These are phyloP conservation scores for Penicillium concentricum DNA, from an alignment of 2,329 filamentous ascomycete species.

Conservation along the genomic window DNA sequence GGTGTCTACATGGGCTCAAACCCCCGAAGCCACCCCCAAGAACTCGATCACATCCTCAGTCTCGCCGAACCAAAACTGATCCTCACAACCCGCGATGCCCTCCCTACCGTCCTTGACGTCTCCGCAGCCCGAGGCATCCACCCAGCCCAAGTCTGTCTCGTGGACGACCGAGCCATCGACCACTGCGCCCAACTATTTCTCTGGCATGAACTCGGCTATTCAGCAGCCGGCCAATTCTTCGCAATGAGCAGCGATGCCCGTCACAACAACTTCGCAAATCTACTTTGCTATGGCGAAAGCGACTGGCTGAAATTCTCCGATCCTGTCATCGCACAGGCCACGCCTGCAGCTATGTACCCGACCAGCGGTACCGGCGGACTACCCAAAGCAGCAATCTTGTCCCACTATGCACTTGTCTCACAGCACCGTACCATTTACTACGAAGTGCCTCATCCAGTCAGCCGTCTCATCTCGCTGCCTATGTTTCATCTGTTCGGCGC, in stretches of 20 bases:
- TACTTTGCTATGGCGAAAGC: slow-evolving; percentile 47
- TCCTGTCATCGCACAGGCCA: slow-evolving; percentile 46
- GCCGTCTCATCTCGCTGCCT: slow-evolving; percentile 50
- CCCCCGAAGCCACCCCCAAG: slow-evolving; percentile 46
- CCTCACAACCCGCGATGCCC: slow-evolving; percentile 43
- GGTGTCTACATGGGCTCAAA: slow-evolving; percentile 55
- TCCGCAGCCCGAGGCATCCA: slow-evolving; percentile 33
- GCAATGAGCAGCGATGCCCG: slow-evolving; percentile 7
- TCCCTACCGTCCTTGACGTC: slow-evolving; percentile 38
- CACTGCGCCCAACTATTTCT: slow-evolving; percentile 31
- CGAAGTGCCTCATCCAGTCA: slow-evolving; percentile 42
- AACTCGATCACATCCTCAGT: slow-evolving; percentile 49
- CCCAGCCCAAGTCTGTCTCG: slow-evolving; percentile 35
- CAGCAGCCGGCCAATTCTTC: slow-evolving; percentile 12
- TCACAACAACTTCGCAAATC: slow-evolving; percentile 32
- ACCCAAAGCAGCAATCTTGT: slow-evolving; percentile 59
- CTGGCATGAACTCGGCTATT: slow-evolving; percentile 25
- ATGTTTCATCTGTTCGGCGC: slow-evolving; percentile 56
- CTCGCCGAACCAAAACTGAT: slow-evolving; percentile 48
- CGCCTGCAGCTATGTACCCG: slow-evolving; percentile 52
- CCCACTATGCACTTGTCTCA: slow-evolving; percentile 58
- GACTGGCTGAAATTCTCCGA: slow-evolving; percentile 51
- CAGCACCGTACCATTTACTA: slow-evolving; percentile 47
- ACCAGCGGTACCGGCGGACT: slow-evolving; percentile 61
- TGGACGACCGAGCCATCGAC: slow-evolving; percentile 35